Percentiles rank a stretch among this genome's conserved stretches.
Evolutionary conservation across 129 eudicot genomes (phyloP).

Genomic region (Flaveria robusta): DNA sequence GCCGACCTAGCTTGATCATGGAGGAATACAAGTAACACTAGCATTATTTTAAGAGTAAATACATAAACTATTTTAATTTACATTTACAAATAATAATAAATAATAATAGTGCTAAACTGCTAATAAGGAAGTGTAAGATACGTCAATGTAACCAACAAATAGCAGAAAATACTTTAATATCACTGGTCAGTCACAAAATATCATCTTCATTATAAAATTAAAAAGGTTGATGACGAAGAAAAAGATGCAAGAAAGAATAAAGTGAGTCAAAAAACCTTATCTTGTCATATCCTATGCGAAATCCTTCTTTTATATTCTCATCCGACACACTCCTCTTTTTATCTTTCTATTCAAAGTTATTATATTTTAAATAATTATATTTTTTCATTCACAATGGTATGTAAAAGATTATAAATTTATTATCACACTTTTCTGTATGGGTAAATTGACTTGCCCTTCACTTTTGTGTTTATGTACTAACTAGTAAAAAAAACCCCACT

Average conservation of each 20-base stretch:
- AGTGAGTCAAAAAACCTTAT: slow-evolving; percentile 17
- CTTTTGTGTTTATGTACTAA: too few relatives aligned
- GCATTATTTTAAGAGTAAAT: too few relatives aligned
- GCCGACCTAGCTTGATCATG: too few relatives aligned
- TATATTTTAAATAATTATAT: not conserved
- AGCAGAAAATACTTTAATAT: not conserved
- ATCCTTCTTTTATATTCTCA: slow-evolving; percentile 6
- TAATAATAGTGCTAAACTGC: not conserved
- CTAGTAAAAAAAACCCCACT: too few relatives aligned
- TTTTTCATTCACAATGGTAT: not conserved
- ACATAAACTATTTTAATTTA: too few relatives aligned
- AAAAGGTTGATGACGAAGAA: slow-evolving; percentile 8
- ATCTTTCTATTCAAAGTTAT: not conserved
- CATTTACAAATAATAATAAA: too few relatives aligned
- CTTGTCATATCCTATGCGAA: slow-evolving; percentile 11
- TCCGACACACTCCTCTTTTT: not conserved
- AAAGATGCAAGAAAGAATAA: slow-evolving; percentile 22
- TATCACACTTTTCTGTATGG: not conserved
- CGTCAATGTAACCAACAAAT: not conserved
- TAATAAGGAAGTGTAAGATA: not conserved
- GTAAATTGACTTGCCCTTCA: not conserved
- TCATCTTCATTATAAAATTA: slow-evolving; percentile 2
- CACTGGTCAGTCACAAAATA: not conserved
- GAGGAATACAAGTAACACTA: too few relatives aligned
- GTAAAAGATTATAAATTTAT: not conserved